phyloP scores from a whole-genome alignment of 2,329 filamentous ascomycete species.

The Sporothrix pallida region DNA sequence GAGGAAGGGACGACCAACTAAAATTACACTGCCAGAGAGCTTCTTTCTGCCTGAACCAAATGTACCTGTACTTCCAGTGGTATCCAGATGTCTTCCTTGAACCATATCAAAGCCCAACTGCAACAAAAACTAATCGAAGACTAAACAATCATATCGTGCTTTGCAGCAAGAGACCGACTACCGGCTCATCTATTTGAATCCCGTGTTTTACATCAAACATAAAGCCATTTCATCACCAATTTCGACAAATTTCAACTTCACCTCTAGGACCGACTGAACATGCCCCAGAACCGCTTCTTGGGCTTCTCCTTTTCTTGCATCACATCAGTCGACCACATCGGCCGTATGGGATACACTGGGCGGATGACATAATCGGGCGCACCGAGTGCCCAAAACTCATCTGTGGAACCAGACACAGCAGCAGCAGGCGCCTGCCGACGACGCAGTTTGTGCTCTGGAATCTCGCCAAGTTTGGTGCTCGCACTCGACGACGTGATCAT shows the following conservation, averaged over 20 bases:
- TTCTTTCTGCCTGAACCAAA: background rate
- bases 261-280: constrained; percentile 39
- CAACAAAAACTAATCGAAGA: background rate
- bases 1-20: constrained; percentile 1
- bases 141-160: background rate
- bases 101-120: background rate
- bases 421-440: background rate
- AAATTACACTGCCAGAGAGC: background rate
- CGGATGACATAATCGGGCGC: constrained; percentile 43
- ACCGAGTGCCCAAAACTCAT: constrained; percentile 21
- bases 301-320: constrained; percentile 33
- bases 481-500: constrained; percentile 43
- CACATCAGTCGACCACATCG: constrained; percentile 43
- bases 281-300: constrained; percentile 42
- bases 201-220: background rate
- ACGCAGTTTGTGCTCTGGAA: constrained; percentile 44
- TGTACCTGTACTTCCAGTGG: background rate
- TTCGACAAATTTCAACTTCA: no score
- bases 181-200: background rate
- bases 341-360: constrained; percentile 45
- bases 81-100: background rate
- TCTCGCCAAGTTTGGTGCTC: constrained; percentile 48
- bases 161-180: background rate
- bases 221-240: background rate
- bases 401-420: background rate